Percentiles rank a stretch among this genome's conserved stretches.
Conservation (phyloP, 2,329 filamentous ascomycete species). For the Aspergillus jensenii region DNA sequence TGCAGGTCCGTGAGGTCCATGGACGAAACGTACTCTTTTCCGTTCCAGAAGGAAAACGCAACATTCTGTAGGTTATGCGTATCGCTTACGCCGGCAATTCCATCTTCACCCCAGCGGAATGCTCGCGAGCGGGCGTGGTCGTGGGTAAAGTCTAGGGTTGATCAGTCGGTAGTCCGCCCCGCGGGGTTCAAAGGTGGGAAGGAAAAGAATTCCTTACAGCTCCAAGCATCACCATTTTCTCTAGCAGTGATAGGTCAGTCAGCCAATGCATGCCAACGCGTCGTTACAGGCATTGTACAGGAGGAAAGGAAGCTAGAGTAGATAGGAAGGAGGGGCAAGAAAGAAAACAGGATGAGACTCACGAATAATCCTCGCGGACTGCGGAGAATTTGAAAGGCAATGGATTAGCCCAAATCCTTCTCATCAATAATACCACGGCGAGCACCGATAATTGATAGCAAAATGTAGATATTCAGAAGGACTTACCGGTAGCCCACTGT, state of each 20-base stretch:
- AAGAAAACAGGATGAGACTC: slow-evolving; percentile 36
- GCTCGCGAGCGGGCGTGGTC: slow-evolving; percentile 85
- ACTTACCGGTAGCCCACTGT: slow-evolving; percentile 88
- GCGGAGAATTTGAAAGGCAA: slow-evolving; percentile 18
- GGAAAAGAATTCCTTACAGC: slow-evolving; percentile 61
- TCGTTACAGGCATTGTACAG: neutral
- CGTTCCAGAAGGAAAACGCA: slow-evolving; percentile 96
- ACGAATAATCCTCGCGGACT: slow-evolving; percentile 91
- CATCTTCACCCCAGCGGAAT: slow-evolving; percentile 95
- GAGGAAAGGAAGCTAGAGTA: neutral
- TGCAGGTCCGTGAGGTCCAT: neutral
- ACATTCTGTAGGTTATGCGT: slow-evolving; percentile 90
- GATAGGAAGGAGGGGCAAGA: neutral
- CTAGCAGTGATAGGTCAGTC: slow-evolving; percentile 38
- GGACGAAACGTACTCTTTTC: slow-evolving; percentile 70
- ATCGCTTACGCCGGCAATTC: slow-evolving; percentile 93
- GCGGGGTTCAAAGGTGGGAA: slow-evolving; percentile 1
- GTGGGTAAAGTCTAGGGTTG: slow-evolving; percentile 76
- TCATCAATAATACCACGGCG: neutral
- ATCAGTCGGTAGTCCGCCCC: slow-evolving; percentile 11
- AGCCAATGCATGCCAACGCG: slow-evolving; percentile 3
- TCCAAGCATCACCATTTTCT: slow-evolving; percentile 90
- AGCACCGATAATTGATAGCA: neutral
- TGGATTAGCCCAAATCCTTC: slow-evolving; percentile 25
- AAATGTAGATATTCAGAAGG: slow-evolving; percentile 1